A percentile compares a stretch with the other conserved stretches of the same genome.
Conservation (phyloP, 2,329 filamentous ascomycete genomes). For the Zopfia rhizophila region DNA sequence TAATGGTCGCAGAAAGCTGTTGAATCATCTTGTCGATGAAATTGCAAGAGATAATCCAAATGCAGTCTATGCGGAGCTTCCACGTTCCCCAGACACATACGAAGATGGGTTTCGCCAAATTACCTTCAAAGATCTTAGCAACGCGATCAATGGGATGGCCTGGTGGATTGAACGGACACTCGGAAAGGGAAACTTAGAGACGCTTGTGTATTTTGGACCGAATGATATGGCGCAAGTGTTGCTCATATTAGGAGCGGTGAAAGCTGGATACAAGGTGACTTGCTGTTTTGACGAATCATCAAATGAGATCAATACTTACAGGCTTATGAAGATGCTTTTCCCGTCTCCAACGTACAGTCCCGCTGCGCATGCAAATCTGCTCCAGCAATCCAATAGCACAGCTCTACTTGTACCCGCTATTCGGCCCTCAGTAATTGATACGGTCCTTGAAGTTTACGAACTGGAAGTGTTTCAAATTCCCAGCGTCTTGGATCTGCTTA, state of each 20-base stretch:
- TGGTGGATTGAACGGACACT: slow-evolving; percentile 40
- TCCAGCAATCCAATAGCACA: slow-evolving; percentile 18
- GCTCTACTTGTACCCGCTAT: slow-evolving; percentile 12
- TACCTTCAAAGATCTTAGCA: slow-evolving; percentile 35
- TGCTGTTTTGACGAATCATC: not conserved
- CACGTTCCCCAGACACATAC: slow-evolving; percentile 9
- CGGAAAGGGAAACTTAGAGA: slow-evolving; percentile 28
- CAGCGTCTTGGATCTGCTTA: slow-evolving; percentile 13
- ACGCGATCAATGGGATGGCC: slow-evolving; percentile 45
- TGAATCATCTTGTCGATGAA: slow-evolving; percentile 18
- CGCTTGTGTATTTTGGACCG: slow-evolving; percentile 35
- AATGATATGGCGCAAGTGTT: slow-evolving; percentile 29
- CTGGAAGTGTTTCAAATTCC: slow-evolving; percentile 20
- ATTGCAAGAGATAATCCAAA: slow-evolving; percentile 16
- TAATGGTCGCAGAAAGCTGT: not conserved
- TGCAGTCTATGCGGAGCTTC: slow-evolving; percentile 11
- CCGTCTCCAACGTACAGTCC: slow-evolving; percentile 28
- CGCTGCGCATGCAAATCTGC: slow-evolving; percentile 17
- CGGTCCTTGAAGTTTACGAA: slow-evolving; percentile 7
- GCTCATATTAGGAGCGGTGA: slow-evolving; percentile 28
- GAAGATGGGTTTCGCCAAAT: slow-evolving; percentile 40
- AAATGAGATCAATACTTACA: not conserved
- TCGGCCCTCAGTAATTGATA: slow-evolving; percentile 9
- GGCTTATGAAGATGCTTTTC: slow-evolving; percentile 22
- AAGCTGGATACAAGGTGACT: slow-evolving; percentile 33